phyloP scores from a whole-genome alignment of 2,329 filamentous ascomycete genomes.

The Thelonectria blattea region DNA sequence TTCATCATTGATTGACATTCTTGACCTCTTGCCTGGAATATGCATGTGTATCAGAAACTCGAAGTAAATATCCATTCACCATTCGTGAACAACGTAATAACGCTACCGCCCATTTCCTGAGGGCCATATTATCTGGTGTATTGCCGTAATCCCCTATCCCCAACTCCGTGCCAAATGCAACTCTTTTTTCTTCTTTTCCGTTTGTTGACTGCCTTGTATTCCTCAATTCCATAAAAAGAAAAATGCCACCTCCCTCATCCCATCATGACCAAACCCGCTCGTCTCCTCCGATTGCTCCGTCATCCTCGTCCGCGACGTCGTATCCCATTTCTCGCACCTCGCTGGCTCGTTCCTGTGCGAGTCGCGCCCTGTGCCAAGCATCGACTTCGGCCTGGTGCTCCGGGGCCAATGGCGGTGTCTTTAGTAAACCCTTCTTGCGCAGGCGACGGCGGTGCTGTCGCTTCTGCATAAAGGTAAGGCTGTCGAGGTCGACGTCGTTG shows the following conservation, averaged over 20 bases:
- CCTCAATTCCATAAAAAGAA: not conserved
- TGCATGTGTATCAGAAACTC: not conserved
- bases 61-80: not conserved
- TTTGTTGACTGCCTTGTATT: not conserved
- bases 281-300: slow-evolving; percentile 39
- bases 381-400: slow-evolving; percentile 53
- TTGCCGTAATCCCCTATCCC: not conserved
- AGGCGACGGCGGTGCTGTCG: slow-evolving; percentile 58
- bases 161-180: not conserved
- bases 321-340: slow-evolving; percentile 51
- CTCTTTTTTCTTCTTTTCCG: not conserved
- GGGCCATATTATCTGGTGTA: not conserved
- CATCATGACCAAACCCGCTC: slow-evolving; percentile 35
- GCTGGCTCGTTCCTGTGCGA: slow-evolving; percentile 48
- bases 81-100: not conserved
- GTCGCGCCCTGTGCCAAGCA: slow-evolving; percentile 50
- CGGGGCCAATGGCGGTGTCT: slow-evolving; percentile 44
- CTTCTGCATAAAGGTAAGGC: slow-evolving; percentile 54
- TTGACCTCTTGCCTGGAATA: not conserved
- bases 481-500: slow-evolving; percentile 49
- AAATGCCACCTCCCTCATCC: not conserved
- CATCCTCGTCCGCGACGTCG: slow-evolving; percentile 42
- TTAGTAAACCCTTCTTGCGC: slow-evolving; percentile 51
- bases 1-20: slow-evolving; percentile 5
- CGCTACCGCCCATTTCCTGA: not conserved